A percentile compares a stretch with the other conserved stretches of the same genome.
phyloP scores from a whole-genome alignment of 441 rosid genomes.

The Pelargonium australe region DNA sequence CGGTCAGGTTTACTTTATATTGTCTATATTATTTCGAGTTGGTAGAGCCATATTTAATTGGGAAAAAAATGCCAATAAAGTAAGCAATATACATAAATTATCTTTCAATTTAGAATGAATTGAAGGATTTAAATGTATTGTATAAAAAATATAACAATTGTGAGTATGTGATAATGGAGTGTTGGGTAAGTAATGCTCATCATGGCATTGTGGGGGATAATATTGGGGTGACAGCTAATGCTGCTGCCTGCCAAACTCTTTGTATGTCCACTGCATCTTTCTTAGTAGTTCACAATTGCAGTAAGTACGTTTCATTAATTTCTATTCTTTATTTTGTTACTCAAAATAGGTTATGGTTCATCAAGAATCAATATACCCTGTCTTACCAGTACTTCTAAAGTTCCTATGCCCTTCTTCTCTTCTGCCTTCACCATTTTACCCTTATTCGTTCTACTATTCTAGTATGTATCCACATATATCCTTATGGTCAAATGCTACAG shows the following conservation, averaged over 20 bases:
- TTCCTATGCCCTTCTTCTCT: neutral
- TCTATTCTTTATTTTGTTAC: neutral
- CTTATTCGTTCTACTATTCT: neutral
- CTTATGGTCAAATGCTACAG: neutral
- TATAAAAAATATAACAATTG: neutral
- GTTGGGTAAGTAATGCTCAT: neutral
- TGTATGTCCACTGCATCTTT: neutral
- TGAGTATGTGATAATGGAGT: neutral
- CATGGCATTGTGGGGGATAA: neutral
- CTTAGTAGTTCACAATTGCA: neutral
- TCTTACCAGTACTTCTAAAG: neutral
- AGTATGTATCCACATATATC: constrained; percentile 1
- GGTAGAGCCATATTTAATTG: no score
- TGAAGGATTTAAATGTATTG: neutral
- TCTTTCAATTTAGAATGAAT: neutral
- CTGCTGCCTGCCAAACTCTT: neutral
- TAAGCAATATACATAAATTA: no score
- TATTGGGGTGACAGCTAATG: neutral
- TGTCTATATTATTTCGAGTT: no score
- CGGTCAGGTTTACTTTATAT: no score
- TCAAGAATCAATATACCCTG: neutral
- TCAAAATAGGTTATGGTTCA: neutral
- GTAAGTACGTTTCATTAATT: neutral
- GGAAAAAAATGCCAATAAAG: no score
- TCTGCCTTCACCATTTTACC: neutral